These are phyloP conservation scores for Suillus discolor DNA, from an alignment of 768 basidiomycete species.

Conservation along the genomic window DNA sequence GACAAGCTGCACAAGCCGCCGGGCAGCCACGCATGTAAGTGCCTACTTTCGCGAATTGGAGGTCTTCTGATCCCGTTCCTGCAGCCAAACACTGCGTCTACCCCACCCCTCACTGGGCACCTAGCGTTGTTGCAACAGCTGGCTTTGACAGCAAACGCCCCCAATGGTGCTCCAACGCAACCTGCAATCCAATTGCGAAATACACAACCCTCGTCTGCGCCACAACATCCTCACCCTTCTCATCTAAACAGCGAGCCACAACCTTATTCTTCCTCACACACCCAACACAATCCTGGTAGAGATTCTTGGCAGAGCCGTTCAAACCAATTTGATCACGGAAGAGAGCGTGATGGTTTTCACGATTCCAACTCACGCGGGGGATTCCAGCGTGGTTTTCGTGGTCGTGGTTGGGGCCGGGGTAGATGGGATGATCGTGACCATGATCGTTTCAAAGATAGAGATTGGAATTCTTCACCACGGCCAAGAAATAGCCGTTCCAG, in stretches of 20 bases:
- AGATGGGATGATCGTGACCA: constrained; percentile 61
- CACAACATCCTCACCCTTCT: constrained; percentile 27
- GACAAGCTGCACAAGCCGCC: constrained; percentile 59
- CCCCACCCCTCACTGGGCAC: constrained; percentile 52
- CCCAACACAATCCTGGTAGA: constrained; percentile 38
- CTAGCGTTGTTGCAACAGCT: constrained; percentile 78
- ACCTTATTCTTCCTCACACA: constrained; percentile 5
- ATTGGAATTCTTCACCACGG: constrained; percentile 39
- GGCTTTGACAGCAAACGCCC: constrained; percentile 56
- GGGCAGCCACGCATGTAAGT: constrained; percentile 43
- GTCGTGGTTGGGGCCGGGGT: constrained; percentile 61
- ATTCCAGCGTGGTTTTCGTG: constrained; percentile 55
- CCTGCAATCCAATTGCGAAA: no score
- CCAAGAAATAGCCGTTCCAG: constrained; percentile 68
- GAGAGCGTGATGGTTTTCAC: constrained; percentile 49
- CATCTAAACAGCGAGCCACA: constrained; percentile 6
- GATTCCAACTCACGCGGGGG: constrained; percentile 52
- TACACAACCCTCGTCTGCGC: constrained; percentile 20
- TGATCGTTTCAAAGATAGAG: constrained; percentile 45
- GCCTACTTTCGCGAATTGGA: constrained; percentile 6
- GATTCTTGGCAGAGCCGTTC: constrained; percentile 40
- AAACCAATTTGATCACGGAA: constrained; percentile 43
- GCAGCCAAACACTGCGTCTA: constrained; percentile 54
- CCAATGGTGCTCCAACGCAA: constrained; percentile 29
- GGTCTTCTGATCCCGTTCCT: constrained; percentile 7